Evolutionary conservation across 1,284 basidiomycete species (phyloP), one percentile per base, ranked within the genome.

Genomic region (Trichosporon sp.): DNA sequence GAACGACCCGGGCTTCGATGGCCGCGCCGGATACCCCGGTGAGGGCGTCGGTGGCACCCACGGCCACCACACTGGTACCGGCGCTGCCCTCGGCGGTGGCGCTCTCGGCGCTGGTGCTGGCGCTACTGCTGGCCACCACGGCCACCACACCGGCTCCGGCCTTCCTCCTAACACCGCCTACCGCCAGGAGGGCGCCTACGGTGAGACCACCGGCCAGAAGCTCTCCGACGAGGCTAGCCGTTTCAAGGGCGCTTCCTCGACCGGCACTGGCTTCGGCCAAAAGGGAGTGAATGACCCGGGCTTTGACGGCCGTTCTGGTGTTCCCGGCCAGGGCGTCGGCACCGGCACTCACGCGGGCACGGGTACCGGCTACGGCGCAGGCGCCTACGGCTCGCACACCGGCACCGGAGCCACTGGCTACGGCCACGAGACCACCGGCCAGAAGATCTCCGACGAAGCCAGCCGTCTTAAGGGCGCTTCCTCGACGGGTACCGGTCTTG

Each of bases 221-320:
- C 32, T 63, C 59, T 37, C 31, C 7, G 59, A 63, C 32, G 59
- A 63, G 59, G 59, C 59, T 6, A 26, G 19, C 31, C 59, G 59
- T 32, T 11, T 63, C 14, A 19, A 63, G 59, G 59, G 59, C 32
- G 16, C 19, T 32, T 37, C 32, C 4, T 35, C 59, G 19, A 26
- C 59, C 8, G 59, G 59, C 14, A 63, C 59, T 16, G 59, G 59
- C 14, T 63, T 35, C 59, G 59, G 59, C 32, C 31, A 35, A 14
- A 63, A 63, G 59, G 59, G 59, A 2, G 59, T 63, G 10, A 63
- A 63, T 16, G 59, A 63, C 59, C 59, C 59, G 7, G 59, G 59
- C 14, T 63, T 63, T 32, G 59, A 63, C 59, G 59, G 59, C 14
- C 59, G 59, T 16, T 11, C 59, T 5, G 59, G 59, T 14, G 32